Evolutionary conservation across 1,284 basidiomycete genomes (phyloP).

Genomic region (Puccinia coronata): DNA sequence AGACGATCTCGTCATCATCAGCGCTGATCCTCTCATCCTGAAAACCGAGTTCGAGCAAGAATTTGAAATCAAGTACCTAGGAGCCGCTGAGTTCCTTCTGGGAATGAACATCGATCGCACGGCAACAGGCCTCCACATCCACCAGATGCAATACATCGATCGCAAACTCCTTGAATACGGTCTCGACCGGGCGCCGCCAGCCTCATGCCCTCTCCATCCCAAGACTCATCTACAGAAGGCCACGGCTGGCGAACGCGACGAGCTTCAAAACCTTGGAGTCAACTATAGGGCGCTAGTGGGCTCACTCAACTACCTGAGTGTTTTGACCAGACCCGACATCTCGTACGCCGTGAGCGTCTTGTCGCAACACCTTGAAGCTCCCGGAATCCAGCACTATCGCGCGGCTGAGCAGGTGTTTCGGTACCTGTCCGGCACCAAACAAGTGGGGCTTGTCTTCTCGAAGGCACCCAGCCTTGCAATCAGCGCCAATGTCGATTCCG

Average conservation of each 20-base stretch:
- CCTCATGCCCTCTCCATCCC: conserved; percentile 49
- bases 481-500: background rate
- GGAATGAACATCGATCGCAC: background rate
- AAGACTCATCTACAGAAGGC: conserved; percentile 68
- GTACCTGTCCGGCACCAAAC: background rate
- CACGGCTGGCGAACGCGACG: background rate
- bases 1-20: no score
- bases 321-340: background rate
- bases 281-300: conserved; percentile 4
- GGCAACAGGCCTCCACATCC: background rate
- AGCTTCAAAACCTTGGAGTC: background rate
- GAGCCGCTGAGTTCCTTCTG: background rate
- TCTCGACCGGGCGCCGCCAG: background rate
- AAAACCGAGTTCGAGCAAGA: background rate
- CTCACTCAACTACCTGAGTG: background rate
- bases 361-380: background rate
- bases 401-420: background rate
- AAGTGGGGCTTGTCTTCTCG: background rate
- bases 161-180: background rate
- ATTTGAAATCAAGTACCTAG: conserved; percentile 14
- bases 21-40: background rate
- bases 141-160: background rate
- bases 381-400: background rate
- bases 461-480: background rate
- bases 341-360: background rate